Conservation (phyloP, 2,329 filamentous ascomycete genomes). For the Arthrobotrys conoides region DNA sequence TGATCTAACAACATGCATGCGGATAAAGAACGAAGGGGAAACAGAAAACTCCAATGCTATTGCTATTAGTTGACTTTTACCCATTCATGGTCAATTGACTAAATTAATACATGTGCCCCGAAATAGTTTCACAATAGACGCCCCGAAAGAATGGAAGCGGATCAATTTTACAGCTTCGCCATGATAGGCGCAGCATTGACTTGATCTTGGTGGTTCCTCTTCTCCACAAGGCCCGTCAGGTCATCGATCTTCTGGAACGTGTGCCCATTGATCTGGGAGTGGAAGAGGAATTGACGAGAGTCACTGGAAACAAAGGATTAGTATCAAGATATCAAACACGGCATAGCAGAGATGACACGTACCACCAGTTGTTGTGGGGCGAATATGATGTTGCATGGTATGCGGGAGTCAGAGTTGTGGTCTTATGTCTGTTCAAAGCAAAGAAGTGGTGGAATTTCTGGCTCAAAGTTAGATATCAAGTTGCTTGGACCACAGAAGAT, state of each 20-base stretch:
- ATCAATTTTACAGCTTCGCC: constrained; percentile 3
- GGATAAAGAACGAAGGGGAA: too few relatives aligned
- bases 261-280: background rate
- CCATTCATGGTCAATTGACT: background rate
- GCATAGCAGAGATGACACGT: background rate
- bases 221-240: background rate
- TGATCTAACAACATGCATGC: too few relatives aligned
- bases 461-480: background rate
- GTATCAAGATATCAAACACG: background rate
- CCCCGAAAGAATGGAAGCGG: background rate
- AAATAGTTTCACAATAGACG: background rate
- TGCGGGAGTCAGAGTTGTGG: constrained; percentile 1
- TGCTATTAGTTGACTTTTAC: background rate
- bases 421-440: constrained; percentile 9
- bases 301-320: background rate
- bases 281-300: constrained; percentile 6
- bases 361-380: constrained; percentile 5
- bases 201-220: background rate
- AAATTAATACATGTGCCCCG: background rate
- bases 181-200: background rate
- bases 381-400: constrained; percentile 13
- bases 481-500: background rate
- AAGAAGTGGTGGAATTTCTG: constrained; percentile 3
- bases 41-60: constrained; percentile 2
- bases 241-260: constrained; percentile 5